These are phyloP conservation scores for carrot (Daucus carota) DNA, from an alignment of 129 eudicot genomes.

Conservation along the genomic window DH1_v3.0 NC_030382.2:35298501-35299000, in stretches of 20 bases:
- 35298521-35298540: constrained; percentile 73
- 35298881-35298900: constrained; percentile 75
- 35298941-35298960: constrained; percentile 19
- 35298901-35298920: constrained; percentile 50
- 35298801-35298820: constrained; percentile 73
- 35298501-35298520: constrained; percentile 89
- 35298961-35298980: constrained; percentile 15
- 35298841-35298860: constrained; percentile 88
- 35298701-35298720: constrained; percentile 95
- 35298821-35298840: constrained; percentile 76
- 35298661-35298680: constrained; percentile 49
- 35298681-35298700: constrained; percentile 83
- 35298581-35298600: constrained; percentile 61
- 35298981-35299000: constrained; percentile 28
- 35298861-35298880: constrained; percentile 96
- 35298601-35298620: constrained; percentile 45
- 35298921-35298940: constrained; percentile 29
- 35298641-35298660: constrained; percentile 76
- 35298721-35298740: constrained; percentile 68
- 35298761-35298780: constrained; percentile 57
- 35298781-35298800: constrained; percentile 53
- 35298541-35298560: constrained; percentile 67
- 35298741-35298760: constrained; percentile 37
- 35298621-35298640: constrained; percentile 90
- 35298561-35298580: constrained; percentile 67